These are phyloP conservation scores for Stagonosporopsis chrysanthemi DNA, from an alignment of 2,329 filamentous ascomycete genomes.

Conservation along the genomic window DNA sequence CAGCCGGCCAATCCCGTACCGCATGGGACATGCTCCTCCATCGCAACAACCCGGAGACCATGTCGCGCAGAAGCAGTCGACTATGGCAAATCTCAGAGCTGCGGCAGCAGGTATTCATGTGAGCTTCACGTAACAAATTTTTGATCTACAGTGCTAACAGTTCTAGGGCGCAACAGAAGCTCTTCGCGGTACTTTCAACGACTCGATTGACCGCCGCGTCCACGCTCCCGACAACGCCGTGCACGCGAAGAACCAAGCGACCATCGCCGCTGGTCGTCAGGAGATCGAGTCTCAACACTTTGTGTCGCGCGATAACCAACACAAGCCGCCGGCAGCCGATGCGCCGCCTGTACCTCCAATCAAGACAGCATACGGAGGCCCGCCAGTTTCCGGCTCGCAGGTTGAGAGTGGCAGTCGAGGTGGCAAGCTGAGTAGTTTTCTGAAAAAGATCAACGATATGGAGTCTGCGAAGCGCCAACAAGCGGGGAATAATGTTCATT, in stretches of 20 bases:
- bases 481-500: not conserved
- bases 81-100: conserved; percentile 44
- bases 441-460: conserved; percentile 36
- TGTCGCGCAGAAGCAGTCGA: conserved; percentile 35
- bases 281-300: conserved; percentile 41
- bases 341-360: conserved; percentile 22
- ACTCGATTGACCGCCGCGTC: conserved; percentile 43
- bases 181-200: conserved; percentile 46
- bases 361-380: conserved; percentile 27
- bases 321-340: conserved; percentile 14
- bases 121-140: conserved; percentile 13
- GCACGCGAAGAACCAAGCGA: conserved; percentile 44
- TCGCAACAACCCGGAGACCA: conserved; percentile 4
- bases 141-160: conserved; percentile 9
- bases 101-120: conserved; percentile 49
- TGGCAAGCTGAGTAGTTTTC: conserved; percentile 38
- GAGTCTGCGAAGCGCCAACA: conserved; percentile 5
- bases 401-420: conserved; percentile 32
- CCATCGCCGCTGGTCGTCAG: conserved; percentile 40
- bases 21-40: conserved; percentile 29
- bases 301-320: conserved; percentile 19
- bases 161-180: conserved; percentile 46
- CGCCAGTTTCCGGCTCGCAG: conserved; percentile 35
- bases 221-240: conserved; percentile 30
- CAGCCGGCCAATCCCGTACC: conserved; percentile 32